phyloP scores from a whole-genome alignment of 2,329 filamentous ascomycete species.

The Fusarium verrucosum region DNA sequence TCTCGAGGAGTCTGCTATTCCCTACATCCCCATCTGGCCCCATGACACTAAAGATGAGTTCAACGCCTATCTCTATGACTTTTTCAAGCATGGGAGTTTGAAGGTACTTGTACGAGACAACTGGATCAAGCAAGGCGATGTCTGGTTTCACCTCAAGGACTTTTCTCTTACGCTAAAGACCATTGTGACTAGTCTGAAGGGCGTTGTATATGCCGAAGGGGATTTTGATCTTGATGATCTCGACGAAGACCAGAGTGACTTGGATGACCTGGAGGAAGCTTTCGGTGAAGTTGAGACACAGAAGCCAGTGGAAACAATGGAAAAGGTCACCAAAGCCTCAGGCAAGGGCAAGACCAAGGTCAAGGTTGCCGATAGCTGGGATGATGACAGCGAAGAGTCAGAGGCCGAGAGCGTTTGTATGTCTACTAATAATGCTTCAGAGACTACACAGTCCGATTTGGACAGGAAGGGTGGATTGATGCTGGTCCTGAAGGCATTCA shows the following conservation, averaged over 20 bases:
- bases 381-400: constrained; percentile 37
- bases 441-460: constrained; percentile 12
- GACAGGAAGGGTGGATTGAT: constrained; percentile 58
- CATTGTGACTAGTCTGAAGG: constrained; percentile 71
- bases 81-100: constrained; percentile 77
- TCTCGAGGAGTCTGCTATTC: constrained; percentile 77
- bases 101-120: constrained; percentile 70
- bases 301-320: not conserved
- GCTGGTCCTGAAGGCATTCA: constrained; percentile 68
- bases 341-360: constrained; percentile 33
- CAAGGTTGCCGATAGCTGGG: constrained; percentile 55
- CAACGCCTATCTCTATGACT: constrained; percentile 78
- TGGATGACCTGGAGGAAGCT: constrained; percentile 17
- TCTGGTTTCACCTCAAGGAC: constrained; percentile 77
- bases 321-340: not conserved
- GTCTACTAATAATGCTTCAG: not conserved
- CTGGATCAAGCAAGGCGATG: constrained; percentile 69
- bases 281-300: constrained; percentile 6
- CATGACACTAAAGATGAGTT: constrained; percentile 60
- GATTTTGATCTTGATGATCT: constrained; percentile 48
- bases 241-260: constrained; percentile 50
- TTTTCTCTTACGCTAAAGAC: constrained; percentile 70
- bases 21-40: constrained; percentile 70
- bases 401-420: constrained; percentile 47
- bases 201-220: constrained; percentile 55